Base-by-base conservation (phyloP, 2,329 filamentous ascomycete genomes). In the Mycosphaerelloides madeirae region DNA sequence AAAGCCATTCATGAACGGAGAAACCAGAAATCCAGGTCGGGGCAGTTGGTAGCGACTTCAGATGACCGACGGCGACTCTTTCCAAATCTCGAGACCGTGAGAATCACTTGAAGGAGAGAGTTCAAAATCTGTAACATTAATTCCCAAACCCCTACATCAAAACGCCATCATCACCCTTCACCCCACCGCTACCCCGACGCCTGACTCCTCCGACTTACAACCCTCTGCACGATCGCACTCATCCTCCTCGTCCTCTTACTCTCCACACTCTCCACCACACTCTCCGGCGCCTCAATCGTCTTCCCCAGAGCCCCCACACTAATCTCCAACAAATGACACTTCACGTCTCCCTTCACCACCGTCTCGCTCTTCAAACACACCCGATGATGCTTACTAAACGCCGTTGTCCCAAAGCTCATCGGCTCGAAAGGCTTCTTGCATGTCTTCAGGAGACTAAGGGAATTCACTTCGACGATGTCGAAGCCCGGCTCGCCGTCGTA, bases 201-300 rank as follows among this genome's bases (percentile, higher is more conserved):
- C 14, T 39, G 29, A 36, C 43, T 45, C n/a, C 31, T 29, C 37
- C 43, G 40, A 37, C 37, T 14, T 4, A 41, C 37, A 15, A 45
- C 37, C 31, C 37, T 40, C 43, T 45, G 43, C 37, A 45, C 43
- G 6, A 45, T 32, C 43, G 36, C 40, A 18, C 43, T 45, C 29
- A 45, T 41, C 31, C 36, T 14, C 16, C 31, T 29, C 12, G 29
- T 33, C 25, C 31, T 35, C 29, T 20, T 40, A 15, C 43, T 35
- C 14, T 14, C 15, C 25, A 31, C 40, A 25, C 29, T 31, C 25
- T 16, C 16, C 33, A 15, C 31, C 37, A 12, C 14, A 32, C 20
- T 29, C 36, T 40, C 38, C 4, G n/a, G 28, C 12, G 34, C 36
- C 20, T 25, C 36, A 25, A 25, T 25, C 14, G 33, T 29, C 32